phyloP scores from a whole-genome alignment of 345 rosid species.

The Dovyalis caffra region DNA sequence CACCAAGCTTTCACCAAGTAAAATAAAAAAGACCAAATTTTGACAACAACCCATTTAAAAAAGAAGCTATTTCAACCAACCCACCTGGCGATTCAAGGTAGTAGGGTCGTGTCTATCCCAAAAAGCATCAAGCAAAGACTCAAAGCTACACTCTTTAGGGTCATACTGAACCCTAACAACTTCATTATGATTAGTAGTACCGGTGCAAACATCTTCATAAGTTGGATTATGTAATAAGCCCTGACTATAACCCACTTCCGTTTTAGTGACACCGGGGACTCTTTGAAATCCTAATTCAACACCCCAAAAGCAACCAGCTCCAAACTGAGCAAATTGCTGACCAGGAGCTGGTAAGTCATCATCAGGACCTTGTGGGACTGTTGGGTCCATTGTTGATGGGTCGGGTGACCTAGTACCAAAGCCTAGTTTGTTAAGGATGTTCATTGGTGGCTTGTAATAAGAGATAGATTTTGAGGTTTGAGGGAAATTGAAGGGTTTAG shows the following conservation, averaged over 20 bases:
- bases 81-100: slow-evolving; percentile 86
- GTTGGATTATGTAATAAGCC: slow-evolving; percentile 61
- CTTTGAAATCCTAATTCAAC: slow-evolving; percentile 89
- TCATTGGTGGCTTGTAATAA: slow-evolving; percentile 47
- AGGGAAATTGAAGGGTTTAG: slow-evolving; percentile 10
- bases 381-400: slow-evolving; percentile 52
- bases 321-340: slow-evolving; percentile 76
- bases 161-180: slow-evolving; percentile 89
- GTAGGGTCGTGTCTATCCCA: slow-evolving; percentile 97
- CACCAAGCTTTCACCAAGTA: neutral
- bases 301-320: slow-evolving; percentile 99
- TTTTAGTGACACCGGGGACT: slow-evolving; percentile 66
- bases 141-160: slow-evolving; percentile 68
- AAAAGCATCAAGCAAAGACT: slow-evolving; percentile 68
- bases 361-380: slow-evolving; percentile 71
- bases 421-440: slow-evolving; percentile 85
- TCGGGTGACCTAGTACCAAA: slow-evolving; percentile 54
- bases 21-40: neutral
- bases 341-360: slow-evolving; percentile 72
- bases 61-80: neutral
- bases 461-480: slow-evolving; percentile 20
- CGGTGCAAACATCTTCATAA: slow-evolving; percentile 80
- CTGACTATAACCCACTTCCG: slow-evolving; percentile 85
- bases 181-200: slow-evolving; percentile 65
- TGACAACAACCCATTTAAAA: neutral